Evolutionary conservation across 2,329 filamentous ascomycete species (phyloP).

Genomic region (Sphaerulina populicola): DNA sequence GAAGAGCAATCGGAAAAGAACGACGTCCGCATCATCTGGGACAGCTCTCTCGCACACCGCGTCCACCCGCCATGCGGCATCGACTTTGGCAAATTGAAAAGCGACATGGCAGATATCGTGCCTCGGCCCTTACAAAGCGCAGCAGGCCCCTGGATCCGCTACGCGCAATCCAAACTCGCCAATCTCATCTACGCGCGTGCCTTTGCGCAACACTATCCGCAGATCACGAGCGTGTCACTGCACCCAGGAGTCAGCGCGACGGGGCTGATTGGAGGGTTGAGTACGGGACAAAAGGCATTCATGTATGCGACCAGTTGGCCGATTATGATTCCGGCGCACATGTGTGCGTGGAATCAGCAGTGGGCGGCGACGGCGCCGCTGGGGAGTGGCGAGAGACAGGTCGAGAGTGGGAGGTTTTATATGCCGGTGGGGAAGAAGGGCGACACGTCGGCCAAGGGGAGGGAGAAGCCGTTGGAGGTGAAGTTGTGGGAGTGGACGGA

Average conservation of each 20-base stretch:
- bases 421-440: conserved; percentile 33
- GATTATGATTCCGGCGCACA: conserved; percentile 17
- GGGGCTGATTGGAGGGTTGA: conserved; percentile 32
- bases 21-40: conserved; percentile 29
- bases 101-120: conserved; percentile 15
- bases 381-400: conserved; percentile 26
- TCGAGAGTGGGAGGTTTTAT: conserved; percentile 33
- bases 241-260: conserved; percentile 46
- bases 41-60: conserved; percentile 25
- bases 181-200: conserved; percentile 43
- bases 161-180: conserved; percentile 45
- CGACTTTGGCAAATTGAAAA: conserved; percentile 27
- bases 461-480: conserved; percentile 23
- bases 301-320: conserved; percentile 12
- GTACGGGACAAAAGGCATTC: conserved; percentile 7
- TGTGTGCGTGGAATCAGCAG: conserved; percentile 37
- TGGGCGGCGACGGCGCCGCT: conserved; percentile 36
- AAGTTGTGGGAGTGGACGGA: conserved; percentile 35
- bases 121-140: not conserved
- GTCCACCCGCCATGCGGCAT: conserved; percentile 19
- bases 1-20: conserved; percentile 1
- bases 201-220: conserved; percentile 39
- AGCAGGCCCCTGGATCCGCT: conserved; percentile 30
- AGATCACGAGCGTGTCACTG: conserved; percentile 38
- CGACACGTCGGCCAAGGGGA: conserved; percentile 16